Evolutionary conservation across 2,329 filamentous ascomycete species (phyloP).

Genomic region (Lasiodiplodia theobromae): DNA sequence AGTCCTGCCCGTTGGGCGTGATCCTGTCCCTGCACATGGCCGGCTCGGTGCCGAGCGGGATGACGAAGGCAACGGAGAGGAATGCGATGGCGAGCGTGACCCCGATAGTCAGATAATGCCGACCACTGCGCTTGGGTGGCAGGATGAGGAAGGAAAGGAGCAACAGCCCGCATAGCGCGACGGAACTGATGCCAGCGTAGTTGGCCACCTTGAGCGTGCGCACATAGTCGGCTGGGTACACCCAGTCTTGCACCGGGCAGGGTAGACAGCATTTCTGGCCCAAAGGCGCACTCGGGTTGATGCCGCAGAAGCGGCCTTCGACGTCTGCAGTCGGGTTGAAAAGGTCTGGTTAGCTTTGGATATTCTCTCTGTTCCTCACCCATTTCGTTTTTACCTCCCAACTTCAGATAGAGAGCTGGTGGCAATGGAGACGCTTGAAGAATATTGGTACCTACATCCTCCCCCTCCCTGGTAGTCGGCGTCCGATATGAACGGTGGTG

Average conservation of each 20-base stretch:
- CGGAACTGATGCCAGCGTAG: constrained; percentile 77
- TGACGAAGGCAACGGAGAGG: constrained; percentile 69
- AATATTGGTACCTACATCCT: constrained; percentile 37
- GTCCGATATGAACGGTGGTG: constrained; percentile 37
- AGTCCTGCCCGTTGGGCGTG: constrained; percentile 83
- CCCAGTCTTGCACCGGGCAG: constrained; percentile 81
- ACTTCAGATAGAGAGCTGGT: neutral
- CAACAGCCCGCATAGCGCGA: constrained; percentile 74
- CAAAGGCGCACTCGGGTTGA: constrained; percentile 47
- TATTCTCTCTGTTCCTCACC: neutral
- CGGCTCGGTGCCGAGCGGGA: constrained; percentile 77
- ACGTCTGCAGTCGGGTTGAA: constrained; percentile 45
- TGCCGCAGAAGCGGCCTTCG: constrained; percentile 61
- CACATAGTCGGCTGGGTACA: constrained; percentile 55
- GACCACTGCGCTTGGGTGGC: constrained; percentile 81
- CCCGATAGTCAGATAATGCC: constrained; percentile 86
- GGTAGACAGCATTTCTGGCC: constrained; percentile 77
- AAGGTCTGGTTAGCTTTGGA: neutral
- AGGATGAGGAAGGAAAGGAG: constrained; percentile 79
- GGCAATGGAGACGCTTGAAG: neutral
- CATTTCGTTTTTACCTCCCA: neutral
- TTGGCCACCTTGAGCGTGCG: constrained; percentile 63
- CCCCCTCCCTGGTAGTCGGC: constrained; percentile 34
- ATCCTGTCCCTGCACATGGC: constrained; percentile 82
- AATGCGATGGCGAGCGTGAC: constrained; percentile 73